phyloP scores from a whole-genome alignment of 2,329 filamentous ascomycete species.

The Knoxdaviesia capensis region DNA sequence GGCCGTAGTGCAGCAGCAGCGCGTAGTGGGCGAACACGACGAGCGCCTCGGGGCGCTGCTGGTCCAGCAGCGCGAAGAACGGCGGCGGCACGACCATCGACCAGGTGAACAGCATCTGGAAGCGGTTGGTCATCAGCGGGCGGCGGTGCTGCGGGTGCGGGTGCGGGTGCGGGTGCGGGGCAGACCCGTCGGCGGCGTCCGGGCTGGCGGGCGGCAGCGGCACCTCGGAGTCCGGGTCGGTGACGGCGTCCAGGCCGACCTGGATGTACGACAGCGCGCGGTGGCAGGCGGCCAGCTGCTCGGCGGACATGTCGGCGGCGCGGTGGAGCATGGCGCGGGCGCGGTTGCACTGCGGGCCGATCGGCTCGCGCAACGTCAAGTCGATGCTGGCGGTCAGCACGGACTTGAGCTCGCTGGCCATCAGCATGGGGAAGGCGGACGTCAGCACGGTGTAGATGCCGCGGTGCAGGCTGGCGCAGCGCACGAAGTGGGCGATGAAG shows the following conservation, averaged over 20 bases:
- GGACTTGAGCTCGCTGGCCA: slow-evolving; percentile 10
- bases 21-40: slow-evolving; percentile 11
- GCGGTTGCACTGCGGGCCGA: no score
- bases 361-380: no score
- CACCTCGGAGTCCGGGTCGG: not conserved
- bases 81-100: slow-evolving; percentile 7
- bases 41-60: slow-evolving; percentile 8
- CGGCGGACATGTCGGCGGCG: no score
- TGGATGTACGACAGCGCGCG: not conserved
- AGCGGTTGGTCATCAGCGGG: slow-evolving; percentile 1
- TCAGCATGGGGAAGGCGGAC: slow-evolving; percentile 10
- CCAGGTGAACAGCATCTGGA: slow-evolving; percentile 12
- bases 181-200: not conserved
- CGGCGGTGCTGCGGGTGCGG: not conserved
- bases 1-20: slow-evolving; percentile 9
- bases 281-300: no score
- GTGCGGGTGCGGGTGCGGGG: not conserved
- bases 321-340: no score
- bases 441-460: slow-evolving; percentile 7
- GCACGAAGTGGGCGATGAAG: no score
- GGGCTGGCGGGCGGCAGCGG: not conserved
- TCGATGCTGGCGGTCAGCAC: no score
- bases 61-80: slow-evolving; percentile 9
- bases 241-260: not conserved
- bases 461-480: slow-evolving; percentile 9